Conservation (phyloP, 176 grass and related monocot genomes). For the Aechmea fasciata region DNA sequence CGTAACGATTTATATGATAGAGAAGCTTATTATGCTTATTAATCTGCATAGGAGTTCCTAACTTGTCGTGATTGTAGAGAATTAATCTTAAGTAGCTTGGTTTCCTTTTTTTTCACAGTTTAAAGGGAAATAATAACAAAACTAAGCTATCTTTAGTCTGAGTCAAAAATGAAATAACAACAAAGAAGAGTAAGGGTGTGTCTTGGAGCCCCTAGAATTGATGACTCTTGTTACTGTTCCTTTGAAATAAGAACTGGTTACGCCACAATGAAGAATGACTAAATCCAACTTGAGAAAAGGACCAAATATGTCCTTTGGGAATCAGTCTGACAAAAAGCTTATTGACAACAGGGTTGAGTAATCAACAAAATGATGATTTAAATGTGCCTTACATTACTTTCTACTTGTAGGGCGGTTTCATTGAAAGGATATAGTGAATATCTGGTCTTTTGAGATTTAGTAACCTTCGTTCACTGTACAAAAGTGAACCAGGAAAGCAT, state of each 20-base stretch:
- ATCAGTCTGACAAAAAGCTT: too few relatives aligned
- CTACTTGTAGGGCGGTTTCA: not conserved
- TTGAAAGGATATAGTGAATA: conserved; percentile 1
- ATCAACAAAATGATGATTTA: not conserved
- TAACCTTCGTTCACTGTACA: not conserved
- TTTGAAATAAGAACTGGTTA: too few relatives aligned
- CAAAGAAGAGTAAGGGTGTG: too few relatives aligned
- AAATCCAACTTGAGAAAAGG: too few relatives aligned
- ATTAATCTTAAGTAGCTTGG: not conserved
- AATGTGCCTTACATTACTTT: not conserved
- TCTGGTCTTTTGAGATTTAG: not conserved
- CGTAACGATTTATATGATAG: not conserved
- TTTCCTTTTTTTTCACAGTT: not conserved
- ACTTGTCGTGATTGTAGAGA: not conserved
- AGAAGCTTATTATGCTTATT: not conserved
- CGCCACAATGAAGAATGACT: too few relatives aligned
- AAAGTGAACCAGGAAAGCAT: not conserved
- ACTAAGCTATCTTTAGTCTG: too few relatives aligned
- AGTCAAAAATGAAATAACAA: too few relatives aligned
- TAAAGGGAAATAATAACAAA: too few relatives aligned
- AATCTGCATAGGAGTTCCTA: not conserved
- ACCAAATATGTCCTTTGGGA: too few relatives aligned
- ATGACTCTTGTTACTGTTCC: too few relatives aligned
- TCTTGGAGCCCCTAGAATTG: too few relatives aligned
- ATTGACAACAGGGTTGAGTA: not conserved